Conservation (phyloP, 1,139 yeast genomes). For the Scheffersomyces cryptocercus region DNA sequence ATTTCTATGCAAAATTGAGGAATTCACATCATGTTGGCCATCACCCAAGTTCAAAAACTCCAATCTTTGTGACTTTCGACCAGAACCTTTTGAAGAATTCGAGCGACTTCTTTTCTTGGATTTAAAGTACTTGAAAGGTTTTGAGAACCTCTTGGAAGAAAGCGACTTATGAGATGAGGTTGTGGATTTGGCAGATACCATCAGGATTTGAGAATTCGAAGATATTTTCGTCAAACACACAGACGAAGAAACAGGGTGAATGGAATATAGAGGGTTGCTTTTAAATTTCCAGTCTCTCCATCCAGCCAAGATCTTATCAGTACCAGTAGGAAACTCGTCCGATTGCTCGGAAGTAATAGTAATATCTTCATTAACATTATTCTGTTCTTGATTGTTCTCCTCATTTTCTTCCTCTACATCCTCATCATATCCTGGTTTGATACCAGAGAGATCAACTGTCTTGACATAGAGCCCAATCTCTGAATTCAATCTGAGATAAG, state of each 20-base stretch:
- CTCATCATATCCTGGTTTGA: conserved; percentile 50
- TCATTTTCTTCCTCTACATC: conserved; percentile 27
- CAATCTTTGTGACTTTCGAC: not conserved
- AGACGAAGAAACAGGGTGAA: conserved; percentile 22
- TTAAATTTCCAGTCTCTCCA: conserved; percentile 91
- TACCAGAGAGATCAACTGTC: conserved; percentile 55
- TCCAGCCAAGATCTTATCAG: conserved; percentile 52
- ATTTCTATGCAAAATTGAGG: conserved; percentile 7
- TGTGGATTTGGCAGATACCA: conserved; percentile 19
- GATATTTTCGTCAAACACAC: conserved; percentile 24
- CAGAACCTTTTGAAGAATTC: not conserved
- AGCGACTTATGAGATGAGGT: conserved; percentile 9
- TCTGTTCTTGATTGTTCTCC: not conserved
- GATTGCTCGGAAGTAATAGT: not conserved
- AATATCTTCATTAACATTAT: not conserved
- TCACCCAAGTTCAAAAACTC: not conserved
- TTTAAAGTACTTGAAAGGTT: conserved; percentile 26
- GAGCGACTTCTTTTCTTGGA: conserved; percentile 18
- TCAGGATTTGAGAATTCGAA: conserved; percentile 24
- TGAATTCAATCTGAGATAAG: conserved; percentile 57
- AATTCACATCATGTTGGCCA: not conserved
- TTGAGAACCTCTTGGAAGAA: conserved; percentile 21
- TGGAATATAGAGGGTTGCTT: conserved; percentile 63
- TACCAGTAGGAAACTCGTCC: conserved; percentile 12
- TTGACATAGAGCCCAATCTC: conserved; percentile 58